Percentiles rank a stretch among this genome's conserved stretches.
Conservation (phyloP, 1,284 basidiomycete genomes). For the Ustilago xerochloae region DNA sequence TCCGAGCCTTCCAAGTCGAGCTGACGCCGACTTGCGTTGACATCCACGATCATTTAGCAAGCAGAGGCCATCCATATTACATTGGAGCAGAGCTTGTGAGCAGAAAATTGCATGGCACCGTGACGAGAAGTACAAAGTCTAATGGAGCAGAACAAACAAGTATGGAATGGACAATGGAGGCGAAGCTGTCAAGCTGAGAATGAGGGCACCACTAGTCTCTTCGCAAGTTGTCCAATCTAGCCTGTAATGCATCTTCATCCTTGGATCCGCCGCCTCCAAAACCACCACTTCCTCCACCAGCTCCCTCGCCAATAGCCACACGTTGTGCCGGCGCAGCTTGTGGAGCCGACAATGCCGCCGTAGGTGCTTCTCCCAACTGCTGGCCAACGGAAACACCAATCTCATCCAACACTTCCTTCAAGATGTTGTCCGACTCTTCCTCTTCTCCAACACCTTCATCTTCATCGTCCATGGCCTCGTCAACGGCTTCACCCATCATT, state of each 20-base stretch:
- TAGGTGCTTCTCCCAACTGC: constrained; percentile 69
- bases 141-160: not conserved
- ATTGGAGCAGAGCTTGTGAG: not conserved
- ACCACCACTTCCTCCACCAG: constrained; percentile 22
- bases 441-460: constrained; percentile 81
- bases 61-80: not conserved
- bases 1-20: too few species aligned
- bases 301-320: constrained; percentile 64
- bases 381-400: constrained; percentile 93
- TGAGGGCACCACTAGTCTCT: constrained; percentile 41
- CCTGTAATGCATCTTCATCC: constrained; percentile 66
- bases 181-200: not conserved
- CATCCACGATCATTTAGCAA: not conserved
- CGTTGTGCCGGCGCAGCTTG: constrained; percentile 48
- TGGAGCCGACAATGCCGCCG: constrained; percentile 47
- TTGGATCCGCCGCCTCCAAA: constrained; percentile 34
- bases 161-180: not conserved
- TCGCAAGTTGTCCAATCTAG: constrained; percentile 61
- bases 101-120: constrained; percentile 2
- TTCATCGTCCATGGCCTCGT: constrained; percentile 95
- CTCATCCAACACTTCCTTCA: constrained; percentile 96
- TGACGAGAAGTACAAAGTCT: constrained; percentile 5
- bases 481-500: constrained; percentile 98
- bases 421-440: constrained; percentile 92
- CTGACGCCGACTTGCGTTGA: not conserved